These are phyloP conservation scores for Nymphaea thermarum DNA, from an alignment of 164 flowering plant species.

Conservation along the genomic window DNA sequence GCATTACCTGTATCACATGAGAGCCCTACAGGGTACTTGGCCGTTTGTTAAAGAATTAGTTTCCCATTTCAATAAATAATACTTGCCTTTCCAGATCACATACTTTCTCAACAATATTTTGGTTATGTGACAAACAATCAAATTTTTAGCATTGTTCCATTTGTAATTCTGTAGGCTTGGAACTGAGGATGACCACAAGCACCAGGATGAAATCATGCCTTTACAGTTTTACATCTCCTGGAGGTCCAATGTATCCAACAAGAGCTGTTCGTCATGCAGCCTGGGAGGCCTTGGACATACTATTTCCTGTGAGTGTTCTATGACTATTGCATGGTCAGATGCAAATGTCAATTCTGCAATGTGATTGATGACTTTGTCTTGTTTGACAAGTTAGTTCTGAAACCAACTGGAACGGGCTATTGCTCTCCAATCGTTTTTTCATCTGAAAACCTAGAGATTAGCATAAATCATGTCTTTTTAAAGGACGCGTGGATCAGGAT, in stretches of 20 bases:
- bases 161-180: slow-evolving; percentile 43
- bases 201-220: slow-evolving; percentile 90
- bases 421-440: too few species aligned
- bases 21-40: slow-evolving; percentile 61
- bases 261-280: slow-evolving; percentile 99
- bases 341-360: too few species aligned
- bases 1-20: slow-evolving; percentile 70
- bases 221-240: slow-evolving; percentile 97
- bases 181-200: slow-evolving; percentile 88
- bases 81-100: too few species aligned
- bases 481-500: too few species aligned
- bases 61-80: not conserved
- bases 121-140: too few species aligned
- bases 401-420: too few species aligned
- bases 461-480: too few species aligned
- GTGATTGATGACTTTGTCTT: too few species aligned
- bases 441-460: too few species aligned
- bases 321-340: too few species aligned
- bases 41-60: not conserved
- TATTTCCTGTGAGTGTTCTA: slow-evolving; percentile 74
- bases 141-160: too few species aligned
- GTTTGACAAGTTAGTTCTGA: too few species aligned
- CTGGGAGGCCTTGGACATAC: slow-evolving; percentile 80
- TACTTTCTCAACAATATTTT: not conserved
- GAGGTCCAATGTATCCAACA: slow-evolving; percentile 98